These are phyloP conservation scores for Ligustrum vulgare DNA, from an alignment of 257 asterid species.

Conservation along the genomic window DNA sequence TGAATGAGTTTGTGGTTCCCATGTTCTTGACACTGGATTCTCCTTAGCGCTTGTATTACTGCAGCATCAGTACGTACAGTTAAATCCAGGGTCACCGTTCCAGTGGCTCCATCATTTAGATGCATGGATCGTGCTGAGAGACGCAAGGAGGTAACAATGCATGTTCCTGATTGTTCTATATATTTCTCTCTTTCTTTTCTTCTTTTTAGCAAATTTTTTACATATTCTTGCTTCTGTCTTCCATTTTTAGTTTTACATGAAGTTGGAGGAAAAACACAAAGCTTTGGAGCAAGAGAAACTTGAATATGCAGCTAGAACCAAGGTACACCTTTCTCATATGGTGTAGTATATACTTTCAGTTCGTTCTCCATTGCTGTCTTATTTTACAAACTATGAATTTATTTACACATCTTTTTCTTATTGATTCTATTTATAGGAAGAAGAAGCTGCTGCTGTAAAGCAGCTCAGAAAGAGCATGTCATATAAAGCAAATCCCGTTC, in stretches of 20 bases:
- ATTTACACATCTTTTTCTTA: background rate
- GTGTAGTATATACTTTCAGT: background rate
- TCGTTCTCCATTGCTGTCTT: background rate
- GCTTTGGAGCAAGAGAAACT: conserved; percentile 83
- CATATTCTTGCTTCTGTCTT: background rate
- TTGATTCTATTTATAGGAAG: conserved; percentile 60
- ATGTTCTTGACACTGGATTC: conserved; percentile 1
- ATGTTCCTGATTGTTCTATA: background rate
- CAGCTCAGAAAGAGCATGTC: conserved; percentile 82
- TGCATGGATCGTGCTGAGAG: conserved; percentile 62
- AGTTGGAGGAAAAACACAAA: conserved; percentile 81
- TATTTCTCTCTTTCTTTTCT: background rate
- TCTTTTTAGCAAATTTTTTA: conserved; percentile 5
- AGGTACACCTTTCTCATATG: conserved; percentile 37
- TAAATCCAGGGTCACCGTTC: conserved; percentile 73
- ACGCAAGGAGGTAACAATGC: conserved; percentile 68
- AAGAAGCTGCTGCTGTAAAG: conserved; percentile 68
- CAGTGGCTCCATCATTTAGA: conserved; percentile 66
- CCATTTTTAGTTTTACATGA: conserved; percentile 55
- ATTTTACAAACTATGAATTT: background rate
- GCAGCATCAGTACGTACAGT: conserved; percentile 78
- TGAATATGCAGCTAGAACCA: conserved; percentile 67
- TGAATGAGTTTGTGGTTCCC: background rate
- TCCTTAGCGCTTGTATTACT: conserved; percentile 50
- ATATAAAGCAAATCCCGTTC: conserved; percentile 88